Evolutionary conservation across 129 eudicot genomes (phyloP).

Genomic region (Gnaphalium uliginosum): DNA sequence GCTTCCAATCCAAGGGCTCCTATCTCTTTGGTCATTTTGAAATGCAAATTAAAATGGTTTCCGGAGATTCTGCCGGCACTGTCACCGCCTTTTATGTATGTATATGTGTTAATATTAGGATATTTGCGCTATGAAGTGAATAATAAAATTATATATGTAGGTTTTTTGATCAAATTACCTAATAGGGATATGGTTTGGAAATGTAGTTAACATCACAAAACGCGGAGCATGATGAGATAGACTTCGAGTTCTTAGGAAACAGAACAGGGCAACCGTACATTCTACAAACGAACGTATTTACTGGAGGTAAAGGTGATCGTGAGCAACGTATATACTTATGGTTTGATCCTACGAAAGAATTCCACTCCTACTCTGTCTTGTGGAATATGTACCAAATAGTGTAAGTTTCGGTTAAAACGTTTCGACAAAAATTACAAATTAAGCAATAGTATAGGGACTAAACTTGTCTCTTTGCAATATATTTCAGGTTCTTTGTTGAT

Average conservation of each 20-base stretch:
- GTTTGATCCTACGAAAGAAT: constrained; percentile 78
- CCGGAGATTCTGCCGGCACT: constrained; percentile 91
- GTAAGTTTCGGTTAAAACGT: constrained; percentile 36
- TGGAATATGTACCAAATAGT: constrained; percentile 79
- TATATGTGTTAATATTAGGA: not conserved
- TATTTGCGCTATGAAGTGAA: not conserved
- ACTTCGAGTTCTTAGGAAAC: constrained; percentile 87
- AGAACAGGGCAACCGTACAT: constrained; percentile 75
- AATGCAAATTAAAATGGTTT: constrained; percentile 76
- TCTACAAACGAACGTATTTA: constrained; percentile 74
- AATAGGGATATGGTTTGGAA: not conserved
- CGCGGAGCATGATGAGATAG: constrained; percentile 84
- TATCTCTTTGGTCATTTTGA: constrained; percentile 83
- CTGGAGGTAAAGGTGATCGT: constrained; percentile 71
- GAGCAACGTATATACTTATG: constrained; percentile 81
- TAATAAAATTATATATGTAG: not conserved
- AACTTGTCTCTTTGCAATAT: not conserved
- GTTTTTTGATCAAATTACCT: not conserved
- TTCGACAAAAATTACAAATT: not conserved
- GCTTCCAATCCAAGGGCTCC: constrained; percentile 87
- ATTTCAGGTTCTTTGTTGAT: constrained; percentile 57
- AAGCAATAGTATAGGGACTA: not conserved
- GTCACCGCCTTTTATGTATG: constrained; percentile 92
- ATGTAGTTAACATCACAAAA: constrained; percentile 68
- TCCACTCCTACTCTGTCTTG: constrained; percentile 64